Conservation (phyloP, 306 rosid genomes). For the Quercus gilva region DNA sequence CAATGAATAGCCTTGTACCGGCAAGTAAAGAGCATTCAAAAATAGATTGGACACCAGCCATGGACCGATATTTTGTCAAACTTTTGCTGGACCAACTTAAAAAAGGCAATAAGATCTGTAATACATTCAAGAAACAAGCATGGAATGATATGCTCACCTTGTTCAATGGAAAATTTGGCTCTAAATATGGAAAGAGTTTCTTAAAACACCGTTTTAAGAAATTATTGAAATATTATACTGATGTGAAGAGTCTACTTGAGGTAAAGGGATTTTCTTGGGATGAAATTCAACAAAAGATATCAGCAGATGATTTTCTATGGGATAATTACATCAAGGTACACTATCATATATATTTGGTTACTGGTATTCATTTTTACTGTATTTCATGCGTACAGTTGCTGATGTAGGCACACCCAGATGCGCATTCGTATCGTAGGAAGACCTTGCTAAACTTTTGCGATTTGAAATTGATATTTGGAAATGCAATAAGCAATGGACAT, state of each 20-base stretch:
- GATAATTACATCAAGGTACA: constrained; percentile 44
- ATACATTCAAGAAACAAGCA: constrained; percentile 39
- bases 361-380: background rate
- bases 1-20: constrained; percentile 20
- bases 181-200: constrained; percentile 34
- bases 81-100: constrained; percentile 49
- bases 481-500: constrained; percentile 33
- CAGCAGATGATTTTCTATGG: constrained; percentile 47
- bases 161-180: constrained; percentile 45
- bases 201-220: constrained; percentile 40
- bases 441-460: constrained; percentile 42
- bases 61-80: constrained; percentile 53
- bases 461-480: constrained; percentile 42
- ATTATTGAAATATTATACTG: constrained; percentile 39
- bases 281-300: constrained; percentile 44
- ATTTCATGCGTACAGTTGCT: constrained; percentile 19
- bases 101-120: constrained; percentile 31
- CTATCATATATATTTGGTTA: constrained; percentile 3
- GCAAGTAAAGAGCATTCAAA: constrained; percentile 24
- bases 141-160: constrained; percentile 41
- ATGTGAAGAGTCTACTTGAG: constrained; percentile 37
- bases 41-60: constrained; percentile 36
- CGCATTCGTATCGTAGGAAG: constrained; percentile 36
- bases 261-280: constrained; percentile 49
- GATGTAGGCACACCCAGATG: constrained; percentile 55